Base-by-base conservation (phyloP, 2,329 filamentous ascomycete genomes). In the Cladosporium sp. region DNA sequence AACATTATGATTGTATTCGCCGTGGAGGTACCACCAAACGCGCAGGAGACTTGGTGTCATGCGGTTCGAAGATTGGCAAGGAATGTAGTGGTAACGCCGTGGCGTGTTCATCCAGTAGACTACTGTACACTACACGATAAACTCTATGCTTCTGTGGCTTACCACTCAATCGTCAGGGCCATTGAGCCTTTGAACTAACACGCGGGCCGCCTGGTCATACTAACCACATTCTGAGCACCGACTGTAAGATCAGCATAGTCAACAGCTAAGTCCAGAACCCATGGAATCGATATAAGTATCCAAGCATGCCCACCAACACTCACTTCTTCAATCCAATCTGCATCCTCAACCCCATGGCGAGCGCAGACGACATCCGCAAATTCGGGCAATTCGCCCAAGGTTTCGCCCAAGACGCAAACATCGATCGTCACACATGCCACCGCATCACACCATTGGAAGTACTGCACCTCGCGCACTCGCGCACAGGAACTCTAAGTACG, bases 401-500 rank as follows among this genome's bases (percentile, higher is more conserved):
- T 14, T 55, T 86, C 71, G 86, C 88, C 76, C 89, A 59, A 26
- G 80, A 78, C 69, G 87, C 89, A 71, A 88, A 86, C 72, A 88
- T 91, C 74, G 86, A 91, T 76, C 82, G 86, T 58, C 82, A 86
- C 68, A 79, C 86, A 79, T 87, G 86, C 76, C 83, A 80, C 66
- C 86, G 59, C 8, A 15, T 65, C 21, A 66, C 73, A 2, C 68
- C 72, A 2, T 69, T 73, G 68, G 44, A 70, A 60, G 66, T 74
- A 7, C 63, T 74, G 5, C 68, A 61, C n/a, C 66, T 73, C 12
- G 65, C 68, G 21, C 67, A 73, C 64, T 59, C 68, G 21, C 66
- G 71, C 4, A 73, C 72, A 2, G 72, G 72, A 1, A 73, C 71
- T 18, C 57, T 68, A 2, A 70, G 70, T 5, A 34, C 2, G 32